These are phyloP conservation scores for Pseudogymnoascus verrucosus DNA, from an alignment of 2,329 filamentous ascomycete genomes.

Conservation along the genomic window DNA sequence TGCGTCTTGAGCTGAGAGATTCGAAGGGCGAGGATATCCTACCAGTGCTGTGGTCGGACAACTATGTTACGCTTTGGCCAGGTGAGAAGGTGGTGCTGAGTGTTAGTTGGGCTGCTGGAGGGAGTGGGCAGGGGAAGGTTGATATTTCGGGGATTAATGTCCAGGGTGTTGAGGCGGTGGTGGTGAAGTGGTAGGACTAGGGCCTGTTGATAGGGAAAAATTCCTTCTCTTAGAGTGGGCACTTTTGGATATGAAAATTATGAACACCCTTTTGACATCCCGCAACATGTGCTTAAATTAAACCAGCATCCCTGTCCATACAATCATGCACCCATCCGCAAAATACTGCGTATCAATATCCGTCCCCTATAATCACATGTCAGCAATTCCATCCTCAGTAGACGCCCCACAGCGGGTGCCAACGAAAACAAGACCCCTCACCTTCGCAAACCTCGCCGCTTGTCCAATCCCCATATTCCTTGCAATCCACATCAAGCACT, in stretches of 20 bases:
- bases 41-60: conserved; percentile 52
- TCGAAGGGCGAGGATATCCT: conserved; percentile 36
- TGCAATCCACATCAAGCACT: conserved; percentile 23
- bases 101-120: conserved; percentile 23
- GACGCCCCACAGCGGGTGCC: not conserved
- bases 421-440: conserved; percentile 12
- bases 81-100: conserved; percentile 39
- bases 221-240: not conserved
- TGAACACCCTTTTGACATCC: not conserved
- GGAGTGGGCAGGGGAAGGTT: not conserved
- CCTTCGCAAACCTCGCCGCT: conserved; percentile 20
- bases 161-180: not conserved
- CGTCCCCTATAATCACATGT: conserved; percentile 1
- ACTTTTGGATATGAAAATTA: not conserved
- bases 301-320: conserved; percentile 18
- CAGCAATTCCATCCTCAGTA: not conserved
- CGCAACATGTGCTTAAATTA: not conserved
- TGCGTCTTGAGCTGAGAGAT: conserved; percentile 44
- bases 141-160: conserved; percentile 9
- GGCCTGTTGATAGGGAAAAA: not conserved
- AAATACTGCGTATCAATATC: conserved; percentile 16
- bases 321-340: conserved; percentile 18
- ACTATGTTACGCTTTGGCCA: conserved; percentile 55
- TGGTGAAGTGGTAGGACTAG: not conserved
- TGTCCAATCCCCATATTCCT: conserved; percentile 24